These are phyloP conservation scores for Aristolochia contorta DNA, from an alignment of 164 flowering plant species.

Conservation along the genomic window DNA sequence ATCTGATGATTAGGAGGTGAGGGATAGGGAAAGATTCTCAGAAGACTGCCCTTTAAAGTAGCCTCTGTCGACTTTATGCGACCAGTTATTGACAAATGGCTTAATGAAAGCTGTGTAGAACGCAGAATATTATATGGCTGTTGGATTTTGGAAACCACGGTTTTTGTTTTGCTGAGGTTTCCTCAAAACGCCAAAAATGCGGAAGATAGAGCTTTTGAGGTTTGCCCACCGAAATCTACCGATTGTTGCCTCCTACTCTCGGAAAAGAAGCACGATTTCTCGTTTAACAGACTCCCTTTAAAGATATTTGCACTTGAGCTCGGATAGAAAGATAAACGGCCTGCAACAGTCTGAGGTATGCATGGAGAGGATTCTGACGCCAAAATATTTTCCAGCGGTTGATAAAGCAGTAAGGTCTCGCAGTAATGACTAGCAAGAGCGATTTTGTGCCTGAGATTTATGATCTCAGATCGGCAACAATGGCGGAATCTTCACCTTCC, in stretches of 20 bases:
- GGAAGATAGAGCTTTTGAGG: too few species aligned
- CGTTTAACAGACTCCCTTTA: not conserved
- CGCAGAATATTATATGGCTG: not conserved
- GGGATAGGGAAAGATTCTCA: not conserved
- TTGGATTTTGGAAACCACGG: conserved; percentile 1
- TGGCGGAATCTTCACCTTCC: too few species aligned
- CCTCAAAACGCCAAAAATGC: too few species aligned
- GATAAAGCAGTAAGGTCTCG: not conserved
- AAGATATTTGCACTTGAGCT: not conserved
- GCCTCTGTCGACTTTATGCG: conserved; percentile 1
- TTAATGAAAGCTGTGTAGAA: not conserved
- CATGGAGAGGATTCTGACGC: not conserved
- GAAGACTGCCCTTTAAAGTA: not conserved
- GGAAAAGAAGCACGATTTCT: not conserved
- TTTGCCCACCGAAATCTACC: not conserved
- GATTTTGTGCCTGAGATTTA: too few species aligned
- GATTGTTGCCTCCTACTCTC: conserved; percentile 1
- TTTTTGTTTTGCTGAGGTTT: not conserved
- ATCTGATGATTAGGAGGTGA: not conserved
- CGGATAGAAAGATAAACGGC: not conserved
- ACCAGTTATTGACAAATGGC: not conserved
- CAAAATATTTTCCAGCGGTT: not conserved
- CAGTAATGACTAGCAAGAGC: too few species aligned
- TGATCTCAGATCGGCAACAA: too few species aligned
- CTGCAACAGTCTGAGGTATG: too few species aligned